Conservation (phyloP, 345 rosid species). For the Hirschfeldia incana region DNA sequence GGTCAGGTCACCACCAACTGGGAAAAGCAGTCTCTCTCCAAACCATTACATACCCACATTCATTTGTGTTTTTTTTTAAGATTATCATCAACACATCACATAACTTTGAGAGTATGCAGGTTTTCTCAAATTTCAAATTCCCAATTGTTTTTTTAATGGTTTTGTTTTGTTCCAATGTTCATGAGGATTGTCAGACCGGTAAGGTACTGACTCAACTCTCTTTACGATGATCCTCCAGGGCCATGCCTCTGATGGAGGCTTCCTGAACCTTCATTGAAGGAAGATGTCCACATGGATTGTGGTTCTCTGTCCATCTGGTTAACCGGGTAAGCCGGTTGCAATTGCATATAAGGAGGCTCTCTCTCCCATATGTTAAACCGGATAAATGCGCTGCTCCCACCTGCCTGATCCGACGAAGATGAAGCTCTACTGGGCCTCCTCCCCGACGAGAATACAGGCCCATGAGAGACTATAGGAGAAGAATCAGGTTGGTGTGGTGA, state of each 20-base stretch:
- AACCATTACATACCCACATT: conserved; percentile 18
- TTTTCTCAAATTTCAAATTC: conserved; percentile 34
- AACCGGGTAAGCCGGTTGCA: conserved; percentile 46
- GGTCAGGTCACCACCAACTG: not conserved
- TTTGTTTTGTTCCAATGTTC: conserved; percentile 24
- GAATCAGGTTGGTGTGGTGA: conserved; percentile 50
- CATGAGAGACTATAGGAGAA: conserved; percentile 45
- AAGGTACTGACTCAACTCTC: conserved; percentile 24
- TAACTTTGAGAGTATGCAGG: conserved; percentile 41
- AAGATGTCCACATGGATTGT: conserved; percentile 45
- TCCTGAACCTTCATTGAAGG: conserved; percentile 56
- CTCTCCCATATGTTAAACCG: conserved; percentile 77
- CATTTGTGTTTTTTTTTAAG: conserved; percentile 12
- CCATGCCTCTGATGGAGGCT: conserved; percentile 78
- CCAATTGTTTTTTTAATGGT: conserved; percentile 18
- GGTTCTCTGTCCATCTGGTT: conserved; percentile 69
- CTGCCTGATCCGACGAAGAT: conserved; percentile 69
- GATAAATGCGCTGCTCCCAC: conserved; percentile 58
- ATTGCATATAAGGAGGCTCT: conserved; percentile 54
- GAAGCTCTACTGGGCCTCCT: conserved; percentile 69
- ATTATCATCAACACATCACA: conserved; percentile 55
- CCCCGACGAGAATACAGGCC: conserved; percentile 53
- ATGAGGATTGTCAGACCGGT: conserved; percentile 23
- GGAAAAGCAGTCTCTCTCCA: conserved; percentile 27
- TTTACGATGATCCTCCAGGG: conserved; percentile 55